phyloP scores from a whole-genome alignment of 352 stramenopile genomes.

The Elongisporangium anandrum region DNA sequence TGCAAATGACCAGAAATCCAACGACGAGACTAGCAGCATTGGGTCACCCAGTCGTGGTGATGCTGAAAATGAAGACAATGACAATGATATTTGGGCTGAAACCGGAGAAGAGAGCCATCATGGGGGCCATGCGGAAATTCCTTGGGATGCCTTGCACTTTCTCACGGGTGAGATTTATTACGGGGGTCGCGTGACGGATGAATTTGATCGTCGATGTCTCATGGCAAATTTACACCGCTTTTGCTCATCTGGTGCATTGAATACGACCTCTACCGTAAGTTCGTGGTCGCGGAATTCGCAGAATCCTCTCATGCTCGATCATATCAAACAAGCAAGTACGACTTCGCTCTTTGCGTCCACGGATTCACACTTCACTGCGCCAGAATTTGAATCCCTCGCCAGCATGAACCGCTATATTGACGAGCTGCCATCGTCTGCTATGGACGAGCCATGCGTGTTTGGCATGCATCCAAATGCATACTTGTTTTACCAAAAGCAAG shows the following conservation, averaged over 20 bases:
- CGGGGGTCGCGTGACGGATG: slow-evolving; percentile 74
- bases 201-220: slow-evolving; percentile 72
- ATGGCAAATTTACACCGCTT: slow-evolving; percentile 66
- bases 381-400: slow-evolving; percentile 27
- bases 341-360: background rate
- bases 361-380: slow-evolving; percentile 28
- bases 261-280: background rate
- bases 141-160: slow-evolving; percentile 76
- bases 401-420: slow-evolving; percentile 55
- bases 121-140: slow-evolving; percentile 12
- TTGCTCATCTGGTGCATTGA: slow-evolving; percentile 28
- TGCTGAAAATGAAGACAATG: background rate
- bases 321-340: background rate
- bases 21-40: background rate
- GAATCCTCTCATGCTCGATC: background rate
- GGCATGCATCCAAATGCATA: slow-evolving; percentile 82
- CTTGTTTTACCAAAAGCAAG: slow-evolving; percentile 56
- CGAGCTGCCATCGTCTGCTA: slow-evolving; percentile 16
- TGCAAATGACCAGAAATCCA: background rate
- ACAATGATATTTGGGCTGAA: background rate
- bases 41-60: background rate
- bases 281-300: slow-evolving; percentile 3
- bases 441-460: slow-evolving; percentile 70
- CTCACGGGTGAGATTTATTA: slow-evolving; percentile 83
- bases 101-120: background rate